phyloP scores from a whole-genome alignment of 306 rosid genomes.

The Prunus persica region Prunus_persica_NCBIv2 NC_034010.1:8985001-8985500 shows the following conservation, averaged over 20 bases:
- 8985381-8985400: no score
- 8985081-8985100: neutral
- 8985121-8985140: neutral
- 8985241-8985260: neutral
- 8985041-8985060: neutral
- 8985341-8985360: no score
- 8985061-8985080: neutral
- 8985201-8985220: neutral
- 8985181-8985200: neutral
- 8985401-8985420: neutral
- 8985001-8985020: no score
- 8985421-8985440: neutral
- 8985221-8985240: neutral
- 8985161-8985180: neutral
- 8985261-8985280: no score
- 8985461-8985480: neutral
- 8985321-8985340: no score
- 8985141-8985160: neutral
- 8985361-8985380: no score
- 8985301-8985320: no score
- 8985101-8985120: neutral
- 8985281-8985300: no score
- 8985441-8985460: no score
- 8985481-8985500: neutral
- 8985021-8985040: no score